These are phyloP conservation scores for Botrytis porri DNA, from an alignment of 2,329 filamentous ascomycete species.

Conservation along the genomic window DNA sequence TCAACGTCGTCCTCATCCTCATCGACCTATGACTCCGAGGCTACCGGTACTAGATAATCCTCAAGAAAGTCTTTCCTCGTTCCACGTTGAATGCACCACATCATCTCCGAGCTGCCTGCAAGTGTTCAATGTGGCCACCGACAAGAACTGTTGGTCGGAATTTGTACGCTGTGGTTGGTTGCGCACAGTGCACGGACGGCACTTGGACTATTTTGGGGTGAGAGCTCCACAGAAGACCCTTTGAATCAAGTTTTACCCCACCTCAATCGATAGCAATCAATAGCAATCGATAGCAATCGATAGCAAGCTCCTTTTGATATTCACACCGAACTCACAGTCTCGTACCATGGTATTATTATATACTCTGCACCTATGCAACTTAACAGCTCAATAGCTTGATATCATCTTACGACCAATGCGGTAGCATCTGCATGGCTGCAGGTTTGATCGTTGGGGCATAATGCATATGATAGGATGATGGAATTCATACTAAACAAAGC, in stretches of 20 bases:
- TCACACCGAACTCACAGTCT: background rate
- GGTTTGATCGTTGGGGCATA: background rate
- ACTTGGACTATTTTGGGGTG: background rate
- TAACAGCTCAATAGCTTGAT: background rate
- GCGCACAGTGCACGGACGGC: background rate
- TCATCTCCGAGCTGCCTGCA: background rate
- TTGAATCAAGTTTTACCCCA: slow-evolving; percentile 1
- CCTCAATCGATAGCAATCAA: background rate
- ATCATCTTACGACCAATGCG: background rate
- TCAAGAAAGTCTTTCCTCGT: background rate
- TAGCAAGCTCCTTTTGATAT: background rate
- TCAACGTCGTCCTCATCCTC: background rate
- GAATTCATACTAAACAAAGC: background rate
- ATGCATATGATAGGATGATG: background rate
- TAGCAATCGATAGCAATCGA: background rate
- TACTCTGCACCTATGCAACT: background rate
- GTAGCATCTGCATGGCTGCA: background rate
- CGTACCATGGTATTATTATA: too few species aligned
- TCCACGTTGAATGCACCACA: background rate
- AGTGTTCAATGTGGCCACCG: background rate
- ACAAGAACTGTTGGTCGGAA: background rate
- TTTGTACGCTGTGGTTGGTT: background rate
- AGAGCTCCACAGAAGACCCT: background rate
- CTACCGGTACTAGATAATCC: background rate
- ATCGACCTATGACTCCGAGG: background rate